Percentiles rank a stretch among this genome's conserved stretches.
These are phyloP conservation scores for Phlebiopsis gigantea DNA, from an alignment of 768 basidiomycete genomes.

Conservation along the genomic window DNA sequence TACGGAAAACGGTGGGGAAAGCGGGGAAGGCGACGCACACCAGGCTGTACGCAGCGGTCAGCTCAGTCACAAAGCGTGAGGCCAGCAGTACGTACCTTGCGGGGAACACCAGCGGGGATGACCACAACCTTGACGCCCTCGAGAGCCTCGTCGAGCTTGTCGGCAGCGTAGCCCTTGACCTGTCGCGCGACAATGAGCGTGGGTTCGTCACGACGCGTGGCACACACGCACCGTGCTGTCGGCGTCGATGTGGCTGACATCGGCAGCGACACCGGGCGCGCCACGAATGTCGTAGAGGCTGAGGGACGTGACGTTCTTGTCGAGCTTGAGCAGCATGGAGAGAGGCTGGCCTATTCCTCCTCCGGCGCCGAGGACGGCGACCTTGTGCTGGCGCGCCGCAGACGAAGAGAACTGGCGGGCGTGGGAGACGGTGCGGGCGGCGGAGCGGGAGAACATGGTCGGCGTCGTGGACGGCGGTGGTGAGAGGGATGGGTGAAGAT, in stretches of 20 bases:
- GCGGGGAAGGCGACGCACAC: constrained; percentile 50
- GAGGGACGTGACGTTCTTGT: constrained; percentile 83
- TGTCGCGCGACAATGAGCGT: constrained; percentile 22
- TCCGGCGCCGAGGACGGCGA: constrained; percentile 95
- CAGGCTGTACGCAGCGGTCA: constrained; percentile 52
- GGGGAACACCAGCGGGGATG: constrained; percentile 98
- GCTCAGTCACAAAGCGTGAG: constrained; percentile 11
- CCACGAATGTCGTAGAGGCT: constrained; percentile 94
- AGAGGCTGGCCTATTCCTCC: constrained; percentile 99
- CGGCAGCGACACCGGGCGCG: constrained; percentile 95
- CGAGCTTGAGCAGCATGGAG: constrained; percentile 87
- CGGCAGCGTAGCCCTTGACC: constrained; percentile 78
- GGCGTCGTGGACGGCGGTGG: constrained; percentile 12
- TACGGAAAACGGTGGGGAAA: constrained; percentile 15
- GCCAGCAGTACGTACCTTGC: constrained; percentile 64
- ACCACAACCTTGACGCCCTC: constrained; percentile 89
- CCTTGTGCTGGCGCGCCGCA: constrained; percentile 70
- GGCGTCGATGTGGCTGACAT: constrained; percentile 93
- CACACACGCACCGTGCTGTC: constrained; percentile 59
- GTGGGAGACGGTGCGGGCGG: constrained; percentile 51
- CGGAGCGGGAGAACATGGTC: constrained; percentile 63
- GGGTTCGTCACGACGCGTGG: neutral
- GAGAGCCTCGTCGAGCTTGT: constrained; percentile 86
- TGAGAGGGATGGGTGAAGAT: constrained; percentile 6
- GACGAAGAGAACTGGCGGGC: constrained; percentile 75